These are phyloP conservation scores for Saccharomycopsis babjevae DNA, from an alignment of 805 yeast species.

Conservation along the genomic window DNA sequence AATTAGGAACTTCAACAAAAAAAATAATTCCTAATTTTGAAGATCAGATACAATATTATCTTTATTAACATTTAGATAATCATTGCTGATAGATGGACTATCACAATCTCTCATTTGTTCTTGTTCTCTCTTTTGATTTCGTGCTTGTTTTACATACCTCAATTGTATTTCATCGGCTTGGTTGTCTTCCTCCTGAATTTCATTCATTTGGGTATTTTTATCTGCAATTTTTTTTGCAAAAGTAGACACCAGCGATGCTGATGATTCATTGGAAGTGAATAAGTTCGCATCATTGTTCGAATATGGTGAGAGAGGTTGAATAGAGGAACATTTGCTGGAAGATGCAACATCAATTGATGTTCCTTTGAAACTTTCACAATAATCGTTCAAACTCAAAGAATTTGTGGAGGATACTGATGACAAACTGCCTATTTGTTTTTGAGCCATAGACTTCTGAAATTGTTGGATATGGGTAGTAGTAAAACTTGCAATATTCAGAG, in stretches of 20 bases:
- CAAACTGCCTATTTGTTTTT: not conserved
- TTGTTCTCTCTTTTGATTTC: not conserved
- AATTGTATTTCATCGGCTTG: not conserved
- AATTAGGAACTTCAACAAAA: not conserved
- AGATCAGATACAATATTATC: conserved; percentile 1
- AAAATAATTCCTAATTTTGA: not conserved
- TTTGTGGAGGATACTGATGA: not conserved
- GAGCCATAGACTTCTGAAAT: not conserved
- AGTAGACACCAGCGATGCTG: not conserved
- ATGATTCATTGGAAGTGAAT: not conserved
- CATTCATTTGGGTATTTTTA: not conserved
- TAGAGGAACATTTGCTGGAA: not conserved
- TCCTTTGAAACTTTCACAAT: not conserved
- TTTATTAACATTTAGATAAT: not conserved
- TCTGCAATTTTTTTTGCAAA: not conserved
- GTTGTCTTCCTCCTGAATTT: not conserved
- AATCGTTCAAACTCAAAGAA: not conserved
- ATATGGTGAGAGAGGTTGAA: not conserved
- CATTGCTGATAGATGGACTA: not conserved
- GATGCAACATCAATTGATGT: not conserved
- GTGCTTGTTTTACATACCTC: not conserved
- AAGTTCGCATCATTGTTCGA: not conserved
- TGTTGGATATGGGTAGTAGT: not conserved
- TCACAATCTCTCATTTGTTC: not conserved
- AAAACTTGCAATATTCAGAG: not conserved